Evolutionary conservation across 805 yeast genomes (phyloP), one percentile per base, ranked within the genome.

Genomic region (Ogataea ramenticola): DNA sequence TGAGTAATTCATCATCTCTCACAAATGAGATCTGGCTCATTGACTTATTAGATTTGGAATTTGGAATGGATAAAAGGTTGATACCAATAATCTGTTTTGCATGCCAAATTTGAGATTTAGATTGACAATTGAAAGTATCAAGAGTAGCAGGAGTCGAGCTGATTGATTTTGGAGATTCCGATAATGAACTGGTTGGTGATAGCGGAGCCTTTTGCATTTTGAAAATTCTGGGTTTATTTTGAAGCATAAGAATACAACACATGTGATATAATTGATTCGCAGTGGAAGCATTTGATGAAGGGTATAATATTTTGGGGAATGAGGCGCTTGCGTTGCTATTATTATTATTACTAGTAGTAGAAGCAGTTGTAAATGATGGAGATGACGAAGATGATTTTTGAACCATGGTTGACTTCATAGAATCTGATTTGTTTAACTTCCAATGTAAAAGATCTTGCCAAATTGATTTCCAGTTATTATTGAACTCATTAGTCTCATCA

Each of bases 401-500:
- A 19, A 44, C 61, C 62, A 60, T 43, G 17, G 66, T 47, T 2
- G 70, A 60, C 36, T 60, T 56, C 65, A 70, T 61, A 14, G 54
- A 55, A 6, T 52, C 52, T 0, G 74, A 66, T 42, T 72, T 57
- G 26, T 61, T 55, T 16, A 44, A 36, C 39, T 61, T 64, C 75
- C 75, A 71, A 20, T 60, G 58, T 32, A 50, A 55, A 21, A 71
- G 46, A 44, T 65, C 68, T 27, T 62, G 53, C 75, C 75, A 71
- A 1, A 70, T 36, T 2, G 48, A 42, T 41, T 60, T 60, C 75
- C 75, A 71, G 33, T 61, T 64, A 15, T 50, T 49, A 34, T 67
- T 68, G 47, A 65, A 70, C 19, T 54, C 53, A 7, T 34, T 11
- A 20, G 17, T 19, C 7, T 17, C 24, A 42, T 37, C 24, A 4